Conservation (phyloP, 75 land plant genomes). For the Pinus tabuliformis region DNA sequence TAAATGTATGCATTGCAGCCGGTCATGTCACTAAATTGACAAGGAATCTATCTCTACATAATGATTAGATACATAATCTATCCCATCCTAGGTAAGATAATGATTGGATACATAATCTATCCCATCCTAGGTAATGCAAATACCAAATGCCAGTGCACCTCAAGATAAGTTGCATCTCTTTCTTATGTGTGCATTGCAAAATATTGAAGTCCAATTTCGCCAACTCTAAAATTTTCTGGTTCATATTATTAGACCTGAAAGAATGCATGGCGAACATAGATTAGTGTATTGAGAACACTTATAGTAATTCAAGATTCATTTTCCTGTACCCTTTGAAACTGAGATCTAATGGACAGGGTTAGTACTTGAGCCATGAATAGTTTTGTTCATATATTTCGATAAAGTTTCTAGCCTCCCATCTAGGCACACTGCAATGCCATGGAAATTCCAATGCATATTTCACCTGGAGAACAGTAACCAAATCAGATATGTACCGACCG, state of each 20-base stretch:
- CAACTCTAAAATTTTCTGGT: not conserved
- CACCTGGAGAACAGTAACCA: not conserved
- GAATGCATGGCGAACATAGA: constrained; percentile 15
- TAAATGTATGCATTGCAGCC: not conserved
- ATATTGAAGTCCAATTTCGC: not conserved
- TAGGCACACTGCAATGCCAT: not conserved
- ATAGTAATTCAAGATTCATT: constrained; percentile 4
- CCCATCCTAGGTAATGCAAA: too few relatives aligned
- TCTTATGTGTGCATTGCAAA: not conserved
- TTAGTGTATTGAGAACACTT: too few relatives aligned
- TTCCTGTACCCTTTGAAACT: not conserved
- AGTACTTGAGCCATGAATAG: not conserved
- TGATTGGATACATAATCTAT: too few relatives aligned
- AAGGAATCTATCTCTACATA: not conserved
- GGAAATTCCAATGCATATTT: not conserved
- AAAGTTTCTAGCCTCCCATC: constrained; percentile 15
- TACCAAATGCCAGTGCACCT: not conserved
- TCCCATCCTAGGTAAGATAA: too few relatives aligned
- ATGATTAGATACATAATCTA: not conserved
- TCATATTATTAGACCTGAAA: not conserved
- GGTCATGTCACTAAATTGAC: not conserved
- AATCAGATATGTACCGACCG: too few relatives aligned
- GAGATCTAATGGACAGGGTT: not conserved
- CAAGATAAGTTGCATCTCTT: not conserved
- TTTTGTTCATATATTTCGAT: not conserved